Evolutionary conservation across 2,329 filamentous ascomycete genomes (phyloP).

Genomic region (Trichoderma sp.): DNA sequence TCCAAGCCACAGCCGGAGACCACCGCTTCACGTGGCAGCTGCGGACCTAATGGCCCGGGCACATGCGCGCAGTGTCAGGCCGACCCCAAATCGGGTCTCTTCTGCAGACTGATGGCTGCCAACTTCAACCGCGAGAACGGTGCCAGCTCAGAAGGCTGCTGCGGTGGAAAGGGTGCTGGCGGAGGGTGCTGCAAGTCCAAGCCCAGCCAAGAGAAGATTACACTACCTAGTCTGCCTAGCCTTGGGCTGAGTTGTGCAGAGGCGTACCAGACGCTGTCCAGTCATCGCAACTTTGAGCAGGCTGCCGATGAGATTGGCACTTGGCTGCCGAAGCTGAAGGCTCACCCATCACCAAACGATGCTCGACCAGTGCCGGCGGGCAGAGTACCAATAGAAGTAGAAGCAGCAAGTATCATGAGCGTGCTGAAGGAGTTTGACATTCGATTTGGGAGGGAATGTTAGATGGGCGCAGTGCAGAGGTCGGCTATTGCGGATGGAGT

Average conservation of each 20-base stretch:
- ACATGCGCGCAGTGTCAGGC: constrained; percentile 76
- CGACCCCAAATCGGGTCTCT: constrained; percentile 78
- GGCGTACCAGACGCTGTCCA: constrained; percentile 75
- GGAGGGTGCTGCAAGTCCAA: constrained; percentile 65
- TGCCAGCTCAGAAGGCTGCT: constrained; percentile 53
- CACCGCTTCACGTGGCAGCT: constrained; percentile 42
- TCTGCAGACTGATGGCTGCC: constrained; percentile 79
- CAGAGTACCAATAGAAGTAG: constrained; percentile 70
- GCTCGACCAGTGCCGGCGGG: constrained; percentile 39
- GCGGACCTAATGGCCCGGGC: constrained; percentile 70
- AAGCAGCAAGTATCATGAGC: constrained; percentile 82
- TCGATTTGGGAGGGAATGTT: constrained; percentile 59
- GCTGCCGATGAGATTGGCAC: constrained; percentile 73
- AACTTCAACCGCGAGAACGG: constrained; percentile 52
- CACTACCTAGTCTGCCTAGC: constrained; percentile 42
- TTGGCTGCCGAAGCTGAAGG: constrained; percentile 74
- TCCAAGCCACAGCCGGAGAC: constrained; percentile 32
- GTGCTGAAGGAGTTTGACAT: constrained; percentile 81
- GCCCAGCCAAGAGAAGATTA: constrained; percentile 39
- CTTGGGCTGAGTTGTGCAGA: constrained; percentile 73
- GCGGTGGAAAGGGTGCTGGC: constrained; percentile 60
- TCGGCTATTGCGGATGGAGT: not conserved
- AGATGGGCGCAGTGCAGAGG: constrained; percentile 6
- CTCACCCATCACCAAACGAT: constrained; percentile 47
- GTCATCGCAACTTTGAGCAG: constrained; percentile 73